Evolutionary conservation across 1,139 yeast species (phyloP), one percentile per base, ranked within the genome.

Genomic region (Suhomyces ambrosiae): DNA sequence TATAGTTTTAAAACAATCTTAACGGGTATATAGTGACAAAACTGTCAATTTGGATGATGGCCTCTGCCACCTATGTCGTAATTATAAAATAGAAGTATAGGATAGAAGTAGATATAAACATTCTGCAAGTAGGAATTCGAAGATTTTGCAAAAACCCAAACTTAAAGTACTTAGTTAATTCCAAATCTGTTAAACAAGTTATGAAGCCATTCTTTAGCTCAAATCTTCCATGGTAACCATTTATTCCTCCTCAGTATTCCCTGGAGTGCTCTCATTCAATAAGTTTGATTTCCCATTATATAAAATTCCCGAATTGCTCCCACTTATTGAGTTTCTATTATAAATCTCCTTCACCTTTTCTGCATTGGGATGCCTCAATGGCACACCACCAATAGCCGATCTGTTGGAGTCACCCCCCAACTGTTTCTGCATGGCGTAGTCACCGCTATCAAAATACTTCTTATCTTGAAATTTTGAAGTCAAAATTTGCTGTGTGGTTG

Each of bases 381-480:
- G 70, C 1, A 69, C 54, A 4, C 65, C 65, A n/a, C 60, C 62
- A 9, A 61, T 49, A 7, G 56, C 52, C 1, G 59, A 49, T 35
- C 62, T 62, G 25, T 48, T 44, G 17, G 40, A 29, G 27, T 52
- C 52, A n/a, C 57, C 57, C 0, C 70, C 71, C 37, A 66, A 50
- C 47, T 71, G 76, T 52, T 89, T 84, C 48, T 87, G 88, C 79
- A 92, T 79, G 17, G 97, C 97, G 60, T 94, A 92, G 63, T 92
- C 99, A 15, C 98, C 98, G 44, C 96, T 86, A 55, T 92, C 99
- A 57, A 92, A 94, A 63, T 85, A 92, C 65, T 89, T 89, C 54
- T 96, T 81, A 52, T 92, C 97, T 60, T 84, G 84, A 50, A 85
- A 68, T 60, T 87, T 88, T 48, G 85, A 80, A 40, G 86, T 76